These are phyloP conservation scores for Gossypium herbaceum DNA, from an alignment of 345 rosid species.

Conservation along the genomic window DNA sequence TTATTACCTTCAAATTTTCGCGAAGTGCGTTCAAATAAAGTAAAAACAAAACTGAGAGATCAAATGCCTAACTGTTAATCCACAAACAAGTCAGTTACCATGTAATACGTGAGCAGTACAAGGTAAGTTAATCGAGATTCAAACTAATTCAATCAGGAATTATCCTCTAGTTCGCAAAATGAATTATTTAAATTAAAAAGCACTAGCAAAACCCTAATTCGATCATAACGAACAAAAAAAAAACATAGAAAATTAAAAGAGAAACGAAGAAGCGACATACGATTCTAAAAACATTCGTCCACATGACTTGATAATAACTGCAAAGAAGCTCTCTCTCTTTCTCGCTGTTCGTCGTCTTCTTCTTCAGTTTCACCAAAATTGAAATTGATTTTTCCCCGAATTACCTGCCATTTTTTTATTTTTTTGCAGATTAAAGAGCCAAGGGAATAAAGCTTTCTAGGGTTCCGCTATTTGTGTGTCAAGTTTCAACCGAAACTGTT, in stretches of 20 bases:
- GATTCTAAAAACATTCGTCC: conserved; percentile 87
- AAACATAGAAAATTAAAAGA: neutral
- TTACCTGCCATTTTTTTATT: neutral
- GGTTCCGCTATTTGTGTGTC: neutral
- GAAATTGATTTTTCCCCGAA: neutral
- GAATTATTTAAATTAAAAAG: neutral
- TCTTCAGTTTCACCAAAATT: neutral
- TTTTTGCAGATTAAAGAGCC: neutral
- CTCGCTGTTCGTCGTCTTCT: neutral
- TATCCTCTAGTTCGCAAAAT: neutral
- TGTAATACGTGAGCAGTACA: neutral
- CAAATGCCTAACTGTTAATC: neutral
- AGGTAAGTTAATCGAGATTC: neutral
- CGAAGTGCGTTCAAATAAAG: neutral
- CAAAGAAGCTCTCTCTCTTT: conserved; percentile 10
- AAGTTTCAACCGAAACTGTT: neutral
- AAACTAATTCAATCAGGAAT: neutral
- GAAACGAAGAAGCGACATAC: conserved; percentile 34
- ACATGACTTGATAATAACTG: conserved; percentile 43
- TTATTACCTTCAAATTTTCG: neutral
- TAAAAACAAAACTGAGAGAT: neutral
- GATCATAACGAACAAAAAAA: neutral
- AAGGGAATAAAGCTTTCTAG: neutral
- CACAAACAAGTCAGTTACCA: too few relatives aligned
- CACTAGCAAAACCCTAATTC: neutral